Percentiles rank a stretch among this genome's conserved stretches.
Evolutionary conservation across 2,329 filamentous ascomycete species (phyloP).

Genomic region (Chrysosphaeria jannelii): DNA sequence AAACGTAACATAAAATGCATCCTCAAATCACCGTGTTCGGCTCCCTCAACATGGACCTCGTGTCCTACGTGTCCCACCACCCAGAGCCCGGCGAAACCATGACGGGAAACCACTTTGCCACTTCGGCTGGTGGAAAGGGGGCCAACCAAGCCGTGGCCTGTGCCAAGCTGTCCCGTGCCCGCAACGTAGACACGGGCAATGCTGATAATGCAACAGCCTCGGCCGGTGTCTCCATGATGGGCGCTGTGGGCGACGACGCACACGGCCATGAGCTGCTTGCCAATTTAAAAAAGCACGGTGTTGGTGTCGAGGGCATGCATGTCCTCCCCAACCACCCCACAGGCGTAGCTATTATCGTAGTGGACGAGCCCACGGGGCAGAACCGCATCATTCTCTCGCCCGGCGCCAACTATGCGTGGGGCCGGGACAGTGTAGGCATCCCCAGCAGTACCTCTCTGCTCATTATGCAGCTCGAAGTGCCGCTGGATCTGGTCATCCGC

Average conservation of each 20-base stretch:
- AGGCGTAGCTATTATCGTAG: conserved; percentile 49
- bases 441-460: conserved; percentile 19
- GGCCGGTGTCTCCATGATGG: conserved; percentile 34
- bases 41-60: conserved; percentile 83
- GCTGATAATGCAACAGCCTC: conserved; percentile 10
- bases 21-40: conserved; percentile 54
- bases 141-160: conserved; percentile 86
- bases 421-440: conserved; percentile 7
- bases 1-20: too few species aligned
- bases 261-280: conserved; percentile 29
- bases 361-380: conserved; percentile 41
- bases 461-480: conserved; percentile 30
- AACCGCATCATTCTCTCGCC: conserved; percentile 49
- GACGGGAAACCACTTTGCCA: conserved; percentile 45
- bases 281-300: conserved; percentile 27
- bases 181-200: conserved; percentile 6
- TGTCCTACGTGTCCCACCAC: conserved; percentile 61
- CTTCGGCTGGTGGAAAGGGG: conserved; percentile 72
- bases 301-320: conserved; percentile 25
- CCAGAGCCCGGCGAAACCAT: conserved; percentile 69
- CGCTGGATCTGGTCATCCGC: conserved; percentile 18
- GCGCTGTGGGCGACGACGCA: conserved; percentile 38
- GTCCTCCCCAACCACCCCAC: conserved; percentile 15
- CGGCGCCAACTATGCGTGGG: conserved; percentile 31
- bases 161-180: conserved; percentile 42